phyloP scores from a whole-genome alignment of 805 yeast genomes.

The Candida lessepsii region DNA sequence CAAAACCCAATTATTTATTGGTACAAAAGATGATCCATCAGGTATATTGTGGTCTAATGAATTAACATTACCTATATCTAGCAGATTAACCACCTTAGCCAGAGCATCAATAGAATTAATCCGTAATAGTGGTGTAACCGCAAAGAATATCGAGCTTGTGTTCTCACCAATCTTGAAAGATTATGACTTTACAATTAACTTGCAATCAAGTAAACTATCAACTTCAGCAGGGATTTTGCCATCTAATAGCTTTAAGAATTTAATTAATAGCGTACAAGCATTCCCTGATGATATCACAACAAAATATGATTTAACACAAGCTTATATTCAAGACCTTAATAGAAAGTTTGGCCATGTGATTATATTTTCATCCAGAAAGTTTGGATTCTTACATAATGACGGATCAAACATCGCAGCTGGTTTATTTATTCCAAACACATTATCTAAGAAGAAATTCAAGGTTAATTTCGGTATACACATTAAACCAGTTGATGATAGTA shows the following conservation, averaged over 20 bases:
- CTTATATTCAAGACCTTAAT: slow-evolving; percentile 58
- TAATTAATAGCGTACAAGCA: slow-evolving; percentile 42
- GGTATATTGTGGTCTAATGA: slow-evolving; percentile 81
- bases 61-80: slow-evolving; percentile 68
- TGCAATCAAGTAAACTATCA: slow-evolving; percentile 47
- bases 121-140: slow-evolving; percentile 41
- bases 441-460: slow-evolving; percentile 65
- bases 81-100: slow-evolving; percentile 84
- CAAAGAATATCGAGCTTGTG: slow-evolving; percentile 46
- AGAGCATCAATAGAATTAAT: slow-evolving; percentile 66
- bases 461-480: slow-evolving; percentile 76
- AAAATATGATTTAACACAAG: slow-evolving; percentile 60
- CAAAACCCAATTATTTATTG: slow-evolving; percentile 78
- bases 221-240: slow-evolving; percentile 57
- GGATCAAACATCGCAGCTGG: slow-evolving; percentile 74
- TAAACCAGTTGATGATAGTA: slow-evolving; percentile 54
- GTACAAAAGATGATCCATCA: slow-evolving; percentile 78
- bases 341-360: slow-evolving; percentile 64
- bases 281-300: slow-evolving; percentile 47
- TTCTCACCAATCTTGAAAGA: slow-evolving; percentile 84
- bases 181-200: slow-evolving; percentile 73
- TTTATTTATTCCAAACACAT: slow-evolving; percentile 67
- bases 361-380: slow-evolving; percentile 64
- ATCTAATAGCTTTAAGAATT: slow-evolving; percentile 57
- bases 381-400: slow-evolving; percentile 50